Percentiles rank a stretch among this genome's conserved stretches.
phyloP scores from a whole-genome alignment of 345 rosid genomes.

The Camelina hispida region DNA sequence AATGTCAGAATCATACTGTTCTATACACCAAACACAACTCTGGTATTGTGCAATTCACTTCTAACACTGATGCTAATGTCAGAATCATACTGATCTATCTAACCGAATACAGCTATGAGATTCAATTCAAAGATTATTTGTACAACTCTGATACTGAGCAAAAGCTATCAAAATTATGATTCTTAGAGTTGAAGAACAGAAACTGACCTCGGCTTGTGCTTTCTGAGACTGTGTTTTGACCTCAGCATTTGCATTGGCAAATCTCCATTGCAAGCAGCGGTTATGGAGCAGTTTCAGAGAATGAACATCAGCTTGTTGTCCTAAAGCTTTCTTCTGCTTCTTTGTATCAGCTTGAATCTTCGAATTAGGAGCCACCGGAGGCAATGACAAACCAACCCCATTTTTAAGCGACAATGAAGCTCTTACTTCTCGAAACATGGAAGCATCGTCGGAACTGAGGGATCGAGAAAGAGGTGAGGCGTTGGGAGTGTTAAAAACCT shows the following conservation, averaged over 20 bases:
- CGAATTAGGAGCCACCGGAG: constrained; percentile 58
- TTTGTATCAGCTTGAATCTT: constrained; percentile 50
- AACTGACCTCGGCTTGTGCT: constrained; percentile 70
- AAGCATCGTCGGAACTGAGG: constrained; percentile 33
- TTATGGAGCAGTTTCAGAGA: constrained; percentile 71
- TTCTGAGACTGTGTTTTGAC: constrained; percentile 58
- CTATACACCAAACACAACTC: neutral
- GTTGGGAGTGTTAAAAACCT: constrained; percentile 20
- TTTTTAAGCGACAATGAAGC: constrained; percentile 39
- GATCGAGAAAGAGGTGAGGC: constrained; percentile 41
- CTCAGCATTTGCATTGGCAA: constrained; percentile 77
- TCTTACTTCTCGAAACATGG: constrained; percentile 43
- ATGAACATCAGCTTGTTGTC: constrained; percentile 67
- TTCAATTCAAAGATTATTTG: too few relatives aligned
- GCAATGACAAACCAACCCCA: constrained; percentile 55
- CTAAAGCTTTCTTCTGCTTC: constrained; percentile 53
- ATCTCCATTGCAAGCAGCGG: constrained; percentile 84
- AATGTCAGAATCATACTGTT: neutral
- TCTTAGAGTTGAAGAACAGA: neutral
- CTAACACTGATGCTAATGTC: neutral
- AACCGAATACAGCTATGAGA: constrained; percentile 12
- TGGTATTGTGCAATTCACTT: neutral
- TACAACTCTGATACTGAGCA: neutral
- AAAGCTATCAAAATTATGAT: neutral
- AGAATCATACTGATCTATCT: neutral